Evolutionary conservation across 768 basidiomycete species (phyloP).

Genomic region (Termitomyces sp.): DNA sequence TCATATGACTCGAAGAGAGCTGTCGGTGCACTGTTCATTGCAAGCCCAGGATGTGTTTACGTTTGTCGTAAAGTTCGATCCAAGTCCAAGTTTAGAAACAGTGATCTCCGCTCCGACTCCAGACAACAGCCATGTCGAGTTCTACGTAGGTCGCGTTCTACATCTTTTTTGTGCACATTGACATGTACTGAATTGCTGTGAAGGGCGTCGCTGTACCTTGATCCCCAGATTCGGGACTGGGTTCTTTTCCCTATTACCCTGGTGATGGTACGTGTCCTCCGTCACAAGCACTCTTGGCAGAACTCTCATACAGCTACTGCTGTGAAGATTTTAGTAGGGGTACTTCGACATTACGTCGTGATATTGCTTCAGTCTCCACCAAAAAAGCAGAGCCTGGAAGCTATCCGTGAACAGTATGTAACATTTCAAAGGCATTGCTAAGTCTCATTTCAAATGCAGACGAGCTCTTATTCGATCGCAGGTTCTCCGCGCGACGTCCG

Average conservation of each 20-base stretch:
- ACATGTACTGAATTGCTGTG: background rate
- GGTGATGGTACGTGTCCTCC: slow-evolving; percentile 70
- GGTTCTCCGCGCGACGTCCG: slow-evolving; percentile 75
- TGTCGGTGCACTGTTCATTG: slow-evolving; percentile 80
- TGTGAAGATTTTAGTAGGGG: slow-evolving; percentile 80
- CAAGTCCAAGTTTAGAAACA: background rate
- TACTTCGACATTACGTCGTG: slow-evolving; percentile 90
- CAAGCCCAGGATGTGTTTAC: slow-evolving; percentile 2
- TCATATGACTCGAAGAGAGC: slow-evolving; percentile 90
- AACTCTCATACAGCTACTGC: background rate
- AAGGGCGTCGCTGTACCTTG: slow-evolving; percentile 64
- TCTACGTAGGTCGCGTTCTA: slow-evolving; percentile 32
- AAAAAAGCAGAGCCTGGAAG: slow-evolving; percentile 70
- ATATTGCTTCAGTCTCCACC: slow-evolving; percentile 78
- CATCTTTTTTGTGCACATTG: background rate
- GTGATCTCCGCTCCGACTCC: background rate
- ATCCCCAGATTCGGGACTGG: slow-evolving; percentile 94
- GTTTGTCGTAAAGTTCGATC: background rate
- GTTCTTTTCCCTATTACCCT: slow-evolving; percentile 94
- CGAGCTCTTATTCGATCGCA: slow-evolving; percentile 78
- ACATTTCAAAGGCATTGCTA: background rate
- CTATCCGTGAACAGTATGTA: slow-evolving; percentile 89
- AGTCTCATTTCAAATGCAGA: slow-evolving; percentile 27
- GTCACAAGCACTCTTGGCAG: background rate
- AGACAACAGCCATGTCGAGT: slow-evolving; percentile 31